Evolutionary conservation across 2,329 filamentous ascomycete genomes (phyloP).

Genomic region (Fusarium sublunatum): DNA sequence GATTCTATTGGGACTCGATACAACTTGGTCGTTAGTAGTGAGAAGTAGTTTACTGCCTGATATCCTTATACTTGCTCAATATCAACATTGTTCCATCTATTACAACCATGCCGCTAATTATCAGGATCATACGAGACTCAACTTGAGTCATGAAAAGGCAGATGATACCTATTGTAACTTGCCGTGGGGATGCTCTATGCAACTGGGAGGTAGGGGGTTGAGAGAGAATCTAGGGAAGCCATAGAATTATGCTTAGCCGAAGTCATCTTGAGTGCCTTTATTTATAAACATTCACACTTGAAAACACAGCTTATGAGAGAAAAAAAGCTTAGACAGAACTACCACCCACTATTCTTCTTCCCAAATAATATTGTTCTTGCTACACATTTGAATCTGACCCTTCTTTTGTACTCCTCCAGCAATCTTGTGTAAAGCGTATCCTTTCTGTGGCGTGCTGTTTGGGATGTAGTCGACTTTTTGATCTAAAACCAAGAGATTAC

Average conservation of each 20-base stretch:
- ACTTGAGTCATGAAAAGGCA: too few species aligned
- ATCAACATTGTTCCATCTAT: too few species aligned
- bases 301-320: not conserved
- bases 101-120: too few species aligned
- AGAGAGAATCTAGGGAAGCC: too few species aligned
- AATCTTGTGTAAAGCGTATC: not conserved
- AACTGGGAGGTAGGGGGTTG: too few species aligned
- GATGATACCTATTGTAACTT: too few species aligned
- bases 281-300: too few species aligned
- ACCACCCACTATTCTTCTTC: not conserved
- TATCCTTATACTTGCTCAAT: too few species aligned
- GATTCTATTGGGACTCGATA: not conserved
- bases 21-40: not conserved
- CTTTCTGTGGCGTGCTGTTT: fast-evolving
- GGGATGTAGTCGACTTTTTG: not conserved
- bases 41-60: not conserved
- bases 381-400: slow-evolving; percentile 7
- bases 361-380: not conserved
- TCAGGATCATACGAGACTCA: too few species aligned
- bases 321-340: not conserved
- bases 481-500: not conserved
- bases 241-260: too few species aligned
- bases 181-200: too few species aligned
- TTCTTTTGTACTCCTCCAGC: not conserved
- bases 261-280: too few species aligned